Percentiles rank a stretch among this genome's conserved stretches.
Evolutionary conservation across 2,329 filamentous ascomycete species (phyloP).

Genomic region (Mollisia scopiformis): DNA sequence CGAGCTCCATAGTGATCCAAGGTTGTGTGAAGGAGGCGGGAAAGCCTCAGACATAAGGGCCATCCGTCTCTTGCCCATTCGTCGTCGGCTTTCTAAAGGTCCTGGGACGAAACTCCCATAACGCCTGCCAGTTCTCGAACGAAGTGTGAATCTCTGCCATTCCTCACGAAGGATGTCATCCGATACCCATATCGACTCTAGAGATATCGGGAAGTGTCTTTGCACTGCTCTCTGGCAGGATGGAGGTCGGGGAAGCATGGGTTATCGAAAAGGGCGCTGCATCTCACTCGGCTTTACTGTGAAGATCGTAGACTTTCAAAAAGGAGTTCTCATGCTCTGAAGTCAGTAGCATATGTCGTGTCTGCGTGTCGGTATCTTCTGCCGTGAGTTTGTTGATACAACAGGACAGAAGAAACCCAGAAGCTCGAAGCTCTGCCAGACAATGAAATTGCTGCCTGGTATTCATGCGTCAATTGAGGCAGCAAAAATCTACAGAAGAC

Average conservation of each 20-base stretch:
- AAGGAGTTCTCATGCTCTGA: background rate
- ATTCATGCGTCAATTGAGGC: background rate
- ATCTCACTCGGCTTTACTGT: background rate
- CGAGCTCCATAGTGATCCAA: constrained; percentile 25
- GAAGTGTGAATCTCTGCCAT: constrained; percentile 49
- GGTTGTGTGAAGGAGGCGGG: constrained; percentile 17
- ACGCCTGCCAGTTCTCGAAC: constrained; percentile 34
- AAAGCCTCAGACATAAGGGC: constrained; percentile 29
- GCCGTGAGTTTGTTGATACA: too few relatives aligned
- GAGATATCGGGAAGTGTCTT: constrained; percentile 41
- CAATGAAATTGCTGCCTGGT: background rate
- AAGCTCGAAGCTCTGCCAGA: background rate
- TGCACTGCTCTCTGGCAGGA: constrained; percentile 54
- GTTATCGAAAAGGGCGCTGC: constrained; percentile 13
- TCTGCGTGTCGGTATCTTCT: background rate
- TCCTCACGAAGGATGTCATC: constrained; percentile 56
- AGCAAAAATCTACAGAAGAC: background rate
- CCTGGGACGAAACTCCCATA: constrained; percentile 40
- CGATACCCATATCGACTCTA: constrained; percentile 59
- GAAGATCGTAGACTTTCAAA: background rate
- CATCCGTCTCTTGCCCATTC: constrained; percentile 38
- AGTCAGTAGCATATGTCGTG: background rate
- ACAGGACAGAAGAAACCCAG: too few relatives aligned
- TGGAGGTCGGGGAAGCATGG: constrained; percentile 51
- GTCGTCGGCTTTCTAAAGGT: constrained; percentile 37